Evolutionary conservation across 2,329 filamentous ascomycete species (phyloP).

Genomic region (Xylariaceae sp.): DNA sequence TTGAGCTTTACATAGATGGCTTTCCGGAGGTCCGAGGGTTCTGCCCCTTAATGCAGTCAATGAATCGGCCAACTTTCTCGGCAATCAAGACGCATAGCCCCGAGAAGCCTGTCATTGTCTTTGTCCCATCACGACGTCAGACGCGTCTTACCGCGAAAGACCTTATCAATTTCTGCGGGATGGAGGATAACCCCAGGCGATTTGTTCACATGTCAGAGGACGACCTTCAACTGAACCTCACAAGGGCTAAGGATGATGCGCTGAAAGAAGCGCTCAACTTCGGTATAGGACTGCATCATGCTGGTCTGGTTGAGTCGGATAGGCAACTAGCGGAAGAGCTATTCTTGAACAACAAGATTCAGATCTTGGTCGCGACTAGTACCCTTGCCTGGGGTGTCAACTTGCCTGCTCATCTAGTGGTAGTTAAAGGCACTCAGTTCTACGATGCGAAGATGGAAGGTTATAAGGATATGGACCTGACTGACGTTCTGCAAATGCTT

Average conservation of each 20-base stretch:
- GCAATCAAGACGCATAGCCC: conserved; percentile 96
- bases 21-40: conserved; percentile 95
- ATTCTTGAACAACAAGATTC: conserved; percentile 96
- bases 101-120: conserved; percentile 95
- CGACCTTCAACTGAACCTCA: conserved; percentile 81
- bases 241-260: conserved; percentile 87
- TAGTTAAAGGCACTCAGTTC: conserved; percentile 97
- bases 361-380: conserved; percentile 91
- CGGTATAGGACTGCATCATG: conserved; percentile 94
- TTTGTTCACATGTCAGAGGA: conserved; percentile 95
- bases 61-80: conserved; percentile 95
- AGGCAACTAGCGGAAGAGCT: conserved; percentile 88
- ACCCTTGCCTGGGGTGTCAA: conserved; percentile 99
- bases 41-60: conserved; percentile 96
- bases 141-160: conserved; percentile 94
- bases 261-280: conserved; percentile 93
- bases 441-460: conserved; percentile 97
- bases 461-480: conserved; percentile 98
- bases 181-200: conserved; percentile 94
- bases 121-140: conserved; percentile 91
- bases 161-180: conserved; percentile 93
- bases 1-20: conserved; percentile 96
- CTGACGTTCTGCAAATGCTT: conserved; percentile 96
- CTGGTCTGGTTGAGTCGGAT: conserved; percentile 92
- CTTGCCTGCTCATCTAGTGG: conserved; percentile 89